A percentile compares a stretch with the other conserved stretches of the same genome.
phyloP scores from a whole-genome alignment of 129 eudicot species.

The Arctium minus region DNA sequence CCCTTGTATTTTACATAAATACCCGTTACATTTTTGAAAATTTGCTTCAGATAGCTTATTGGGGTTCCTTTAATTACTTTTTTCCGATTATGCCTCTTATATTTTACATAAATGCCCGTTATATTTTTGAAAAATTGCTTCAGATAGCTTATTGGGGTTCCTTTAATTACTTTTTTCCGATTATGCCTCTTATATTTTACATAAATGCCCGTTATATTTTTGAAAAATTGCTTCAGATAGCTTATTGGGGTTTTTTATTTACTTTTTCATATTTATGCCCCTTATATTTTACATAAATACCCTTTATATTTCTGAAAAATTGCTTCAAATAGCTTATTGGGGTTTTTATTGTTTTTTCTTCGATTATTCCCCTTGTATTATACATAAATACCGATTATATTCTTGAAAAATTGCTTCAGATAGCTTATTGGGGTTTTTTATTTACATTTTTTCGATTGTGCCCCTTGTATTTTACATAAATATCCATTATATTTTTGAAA shows the following conservation, averaged over 20 bases:
- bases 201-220: background rate
- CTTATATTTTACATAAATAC: no score
- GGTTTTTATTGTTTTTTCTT: no score
- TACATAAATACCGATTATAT: no score
- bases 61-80: background rate
- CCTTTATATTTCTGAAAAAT: background rate
- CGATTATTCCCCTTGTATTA: no score
- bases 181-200: no score
- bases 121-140: background rate
- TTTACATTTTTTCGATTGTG: no score
- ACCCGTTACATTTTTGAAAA: background rate
- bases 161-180: no score
- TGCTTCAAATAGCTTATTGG: no score
- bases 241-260: background rate
- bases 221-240: background rate
- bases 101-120: background rate
- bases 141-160: background rate
- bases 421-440: no score
- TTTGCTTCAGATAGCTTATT: background rate
- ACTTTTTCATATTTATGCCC: no score
- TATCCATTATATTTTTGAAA: no score
- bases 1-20: background rate
- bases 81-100: background rate
- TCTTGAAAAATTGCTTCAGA: background rate
- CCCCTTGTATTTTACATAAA: no score